Evolutionary conservation across 129 eudicot genomes (phyloP), one percentile per base, ranked within the genome.

Genomic region (Tanacetum coccineum): DNA sequence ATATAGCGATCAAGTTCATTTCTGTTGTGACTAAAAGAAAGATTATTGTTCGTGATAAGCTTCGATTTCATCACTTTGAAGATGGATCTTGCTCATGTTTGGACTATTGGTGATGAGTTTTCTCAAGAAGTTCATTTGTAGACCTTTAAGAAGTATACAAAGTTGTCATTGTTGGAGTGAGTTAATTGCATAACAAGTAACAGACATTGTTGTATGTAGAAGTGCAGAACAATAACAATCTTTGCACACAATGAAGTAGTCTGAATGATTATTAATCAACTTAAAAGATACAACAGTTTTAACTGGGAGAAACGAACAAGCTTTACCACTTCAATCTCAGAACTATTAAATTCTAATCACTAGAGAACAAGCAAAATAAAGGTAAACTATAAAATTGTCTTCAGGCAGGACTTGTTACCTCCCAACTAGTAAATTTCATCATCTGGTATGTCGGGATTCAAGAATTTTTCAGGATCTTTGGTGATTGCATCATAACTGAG

Each of bases 381-480:
- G 51, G 50, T 62, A 30, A 53, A 70, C 65, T 42, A 39, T 42
- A 52, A 70, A 77, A 4, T 22, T 13, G 17, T 48, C 18, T 68
- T 51, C 68, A 25, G 60, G 59, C 32, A 20, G 3, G 40, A 32
- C 40, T 26, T 17, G 52, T 25, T n/a, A 39, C 57, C 19, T 17
- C 54, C 70, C 59, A 53, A 21, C 82, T 88, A 92, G 78, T 81
- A 83, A 70, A 92, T 92, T 83, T 92, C 98, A 76, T 92, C 98
- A 74, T 92, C 98, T 13, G 98, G 98, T 64, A 92, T 84, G 0
- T 92, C 95, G 0, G 98, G 98, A 22, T 63, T 83, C 76, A 85
- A 57, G 63, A 85, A 88, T 69, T 88, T 92, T 13, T 45, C 71
- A 2, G 79, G 85, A 66, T 88, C 94, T 66, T 79, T 73, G 66